Base-by-base conservation (phyloP, 768 basidiomycete genomes). In the Pleurotus djamor region DNA sequence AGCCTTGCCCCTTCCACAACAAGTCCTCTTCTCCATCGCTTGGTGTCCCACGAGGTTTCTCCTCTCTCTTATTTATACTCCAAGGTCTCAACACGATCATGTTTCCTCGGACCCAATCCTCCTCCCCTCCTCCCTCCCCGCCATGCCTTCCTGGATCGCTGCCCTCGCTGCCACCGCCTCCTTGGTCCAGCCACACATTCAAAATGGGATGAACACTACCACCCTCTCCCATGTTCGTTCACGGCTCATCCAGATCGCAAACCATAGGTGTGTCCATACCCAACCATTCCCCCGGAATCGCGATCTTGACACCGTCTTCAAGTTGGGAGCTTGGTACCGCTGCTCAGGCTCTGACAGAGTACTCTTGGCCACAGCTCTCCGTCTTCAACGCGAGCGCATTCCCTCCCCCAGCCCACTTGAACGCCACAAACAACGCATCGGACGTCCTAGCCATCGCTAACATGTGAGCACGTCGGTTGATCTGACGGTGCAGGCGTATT, bases 271-370 rank as follows among this genome's bases (percentile, higher is more conserved):
- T 28, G 45, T 47, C 45, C 45, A 48, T 48, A n/a, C 17, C 13
- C 45, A 16, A 36, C 9, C 21, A 17, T 28, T 33, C 50, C 3
- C 3, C 33, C 14, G 16, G 41, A 28, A 5, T 36, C 17, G 6
- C 13, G 13, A 34, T 48, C 13, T 43, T 60, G 32, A 58, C 16
- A 38, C 35, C n/a, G 10, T 16, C 51, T 37, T 38, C 6, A 38
- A 86, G 83, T 62, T 87, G 86, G 86, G 85, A 86, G 63, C 65
- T 82, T 47, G 86, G 86, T 5, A 81, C 78, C n/a, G 76, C 78
- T 38, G 72, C 81, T n/a, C 76, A 87, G 66, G 82, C 85, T 10
- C 65, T 86, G 50, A 77, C 79, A 12, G 86, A 87, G 66, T 68
- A 79, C 34, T 73, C 78, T 38, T 79, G 78, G 71, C 80, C 83